A percentile compares a stretch with the other conserved stretches of the same genome.
Conservation (phyloP, 768 basidiomycete genomes). For the Serendipita sp. region DNA sequence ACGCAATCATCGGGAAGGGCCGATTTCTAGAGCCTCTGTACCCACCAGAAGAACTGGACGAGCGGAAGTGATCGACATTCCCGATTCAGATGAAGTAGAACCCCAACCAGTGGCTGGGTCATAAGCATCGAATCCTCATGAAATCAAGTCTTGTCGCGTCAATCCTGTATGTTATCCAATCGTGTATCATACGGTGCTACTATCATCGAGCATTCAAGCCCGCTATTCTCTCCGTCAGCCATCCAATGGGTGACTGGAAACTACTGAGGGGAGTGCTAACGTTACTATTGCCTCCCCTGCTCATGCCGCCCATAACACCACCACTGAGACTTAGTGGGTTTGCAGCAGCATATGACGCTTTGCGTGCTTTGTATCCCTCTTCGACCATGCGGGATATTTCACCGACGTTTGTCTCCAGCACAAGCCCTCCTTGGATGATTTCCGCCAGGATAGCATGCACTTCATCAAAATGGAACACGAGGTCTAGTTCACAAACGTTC, state of each 20-base stretch:
- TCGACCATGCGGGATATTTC: not conserved
- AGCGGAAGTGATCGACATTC: no score
- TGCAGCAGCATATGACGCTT: slow-evolving; percentile 1
- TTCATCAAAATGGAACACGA: slow-evolving; percentile 98
- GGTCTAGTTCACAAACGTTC: slow-evolving; percentile 95
- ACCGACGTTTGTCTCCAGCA: slow-evolving; percentile 1
- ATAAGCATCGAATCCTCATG: no score
- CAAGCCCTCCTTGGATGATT: slow-evolving; percentile 85
- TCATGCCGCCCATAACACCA: slow-evolving; percentile 2
- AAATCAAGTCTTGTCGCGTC: not conserved
- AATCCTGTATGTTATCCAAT: not conserved
- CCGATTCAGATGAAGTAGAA: no score
- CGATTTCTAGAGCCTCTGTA: no score
- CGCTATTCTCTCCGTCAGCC: not conserved
- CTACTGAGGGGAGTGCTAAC: not conserved
- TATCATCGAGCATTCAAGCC: not conserved
- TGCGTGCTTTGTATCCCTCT: slow-evolving; percentile 1
- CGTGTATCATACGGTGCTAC: not conserved
- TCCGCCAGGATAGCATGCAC: slow-evolving; percentile 93
- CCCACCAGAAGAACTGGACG: no score
- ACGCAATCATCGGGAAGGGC: no score
- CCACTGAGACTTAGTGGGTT: slow-evolving; percentile 3
- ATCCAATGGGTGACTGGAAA: not conserved
- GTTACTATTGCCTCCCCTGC: slow-evolving; percentile 1
- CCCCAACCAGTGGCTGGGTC: no score